phyloP scores from a whole-genome alignment of 2,329 filamentous ascomycete genomes.

The Aschersonia sp. region DNA sequence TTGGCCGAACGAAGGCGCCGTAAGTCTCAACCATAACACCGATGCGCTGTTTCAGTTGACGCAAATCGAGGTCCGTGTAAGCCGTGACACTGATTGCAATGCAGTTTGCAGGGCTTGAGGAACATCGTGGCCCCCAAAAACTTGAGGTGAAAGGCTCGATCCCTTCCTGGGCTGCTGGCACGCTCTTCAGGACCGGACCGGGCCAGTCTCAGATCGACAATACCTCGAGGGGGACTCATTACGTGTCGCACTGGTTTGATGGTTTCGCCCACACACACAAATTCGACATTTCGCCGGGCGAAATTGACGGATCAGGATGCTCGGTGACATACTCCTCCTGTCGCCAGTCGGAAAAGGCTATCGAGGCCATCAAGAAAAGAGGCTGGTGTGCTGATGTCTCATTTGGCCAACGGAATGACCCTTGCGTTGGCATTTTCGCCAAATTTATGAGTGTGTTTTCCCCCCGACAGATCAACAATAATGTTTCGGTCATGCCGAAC shows the following conservation, averaged over 20 bases:
- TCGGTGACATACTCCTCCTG: conserved; percentile 57
- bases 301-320: conserved; percentile 11
- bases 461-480: conserved; percentile 31
- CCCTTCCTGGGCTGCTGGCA: conserved; percentile 55
- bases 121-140: conserved; percentile 50
- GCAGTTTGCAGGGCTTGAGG: conserved; percentile 53
- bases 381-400: conserved; percentile 42
- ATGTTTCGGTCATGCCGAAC: conserved; percentile 51
- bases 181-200: conserved; percentile 61
- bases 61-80: background rate
- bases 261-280: conserved; percentile 57
- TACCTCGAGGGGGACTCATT: conserved; percentile 43
- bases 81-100: background rate
- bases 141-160: conserved; percentile 51
- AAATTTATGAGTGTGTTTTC: conserved; percentile 54
- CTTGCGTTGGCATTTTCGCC: conserved; percentile 57
- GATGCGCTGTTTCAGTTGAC: background rate
- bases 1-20: conserved; percentile 34
- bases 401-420: conserved; percentile 61
- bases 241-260: conserved; percentile 68
- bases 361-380: conserved; percentile 43
- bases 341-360: conserved; percentile 47
- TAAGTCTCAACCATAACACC: conserved; percentile 10
- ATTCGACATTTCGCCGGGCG: conserved; percentile 47
- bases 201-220: conserved; percentile 47